phyloP scores from a whole-genome alignment of 805 yeast genomes.

The Lipomyces spencermartinsiae region DNA sequence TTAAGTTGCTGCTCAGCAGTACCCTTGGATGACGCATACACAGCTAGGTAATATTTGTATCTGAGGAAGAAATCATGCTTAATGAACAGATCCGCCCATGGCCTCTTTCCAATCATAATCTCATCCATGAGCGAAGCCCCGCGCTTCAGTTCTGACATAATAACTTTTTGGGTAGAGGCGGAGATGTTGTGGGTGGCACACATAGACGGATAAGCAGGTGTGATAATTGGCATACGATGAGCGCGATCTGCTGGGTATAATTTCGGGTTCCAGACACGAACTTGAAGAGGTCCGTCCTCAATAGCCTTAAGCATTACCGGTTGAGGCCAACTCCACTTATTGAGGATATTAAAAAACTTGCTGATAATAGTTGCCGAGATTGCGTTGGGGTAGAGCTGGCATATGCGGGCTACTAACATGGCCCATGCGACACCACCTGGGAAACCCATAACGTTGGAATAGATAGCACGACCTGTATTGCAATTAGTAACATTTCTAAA shows the following conservation, averaged over 20 bases:
- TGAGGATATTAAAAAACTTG: slow-evolving; percentile 82
- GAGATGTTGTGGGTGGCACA: slow-evolving; percentile 98
- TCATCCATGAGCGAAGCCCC: slow-evolving; percentile 75
- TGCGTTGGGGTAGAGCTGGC: slow-evolving; percentile 96
- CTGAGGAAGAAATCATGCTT: slow-evolving; percentile 82
- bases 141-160: slow-evolving; percentile 76
- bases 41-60: slow-evolving; percentile 85
- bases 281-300: slow-evolving; percentile 97
- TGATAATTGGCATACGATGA: slow-evolving; percentile 96
- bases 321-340: slow-evolving; percentile 98
- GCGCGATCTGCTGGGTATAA: slow-evolving; percentile 86
- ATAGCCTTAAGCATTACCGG: slow-evolving; percentile 91
- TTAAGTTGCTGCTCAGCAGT: slow-evolving; percentile 81
- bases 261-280: slow-evolving; percentile 95
- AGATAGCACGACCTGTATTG: slow-evolving; percentile 69
- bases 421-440: slow-evolving; percentile 99
- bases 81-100: slow-evolving; percentile 77
- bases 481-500: not conserved
- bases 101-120: slow-evolving; percentile 64
- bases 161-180: slow-evolving; percentile 82
- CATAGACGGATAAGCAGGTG: slow-evolving; percentile 99
- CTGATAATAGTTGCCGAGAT: slow-evolving; percentile 90
- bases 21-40: slow-evolving; percentile 77
- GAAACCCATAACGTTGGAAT: slow-evolving; percentile 94
- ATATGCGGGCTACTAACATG: slow-evolving; percentile 96